Percentiles rank a stretch among this genome's conserved stretches.
These are phyloP conservation scores for Pythium sukuiense DNA, from an alignment of 352 stramenopile species.

Conservation along the genomic window DNA sequence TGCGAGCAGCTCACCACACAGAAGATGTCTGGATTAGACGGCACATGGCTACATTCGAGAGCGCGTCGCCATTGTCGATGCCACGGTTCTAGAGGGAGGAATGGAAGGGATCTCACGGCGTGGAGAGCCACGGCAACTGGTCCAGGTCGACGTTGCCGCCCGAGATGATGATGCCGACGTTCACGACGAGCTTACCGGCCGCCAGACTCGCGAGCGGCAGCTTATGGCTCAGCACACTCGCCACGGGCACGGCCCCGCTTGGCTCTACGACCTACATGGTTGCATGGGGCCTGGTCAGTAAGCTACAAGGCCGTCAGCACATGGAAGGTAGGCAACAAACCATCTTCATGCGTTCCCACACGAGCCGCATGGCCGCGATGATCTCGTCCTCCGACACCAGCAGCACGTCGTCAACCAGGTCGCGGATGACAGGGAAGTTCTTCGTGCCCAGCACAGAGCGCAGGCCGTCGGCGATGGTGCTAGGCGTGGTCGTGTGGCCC, in stretches of 20 bases:
- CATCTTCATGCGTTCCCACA: conserved; percentile 92
- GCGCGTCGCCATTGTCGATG: background rate
- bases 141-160: conserved; percentile 71
- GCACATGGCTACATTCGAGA: background rate
- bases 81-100: background rate
- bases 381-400: conserved; percentile 88
- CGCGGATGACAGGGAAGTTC: conserved; percentile 87
- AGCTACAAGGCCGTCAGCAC: background rate
- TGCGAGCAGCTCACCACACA: background rate
- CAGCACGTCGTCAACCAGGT: conserved; percentile 87
- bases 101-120: background rate
- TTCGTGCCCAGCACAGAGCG: conserved; percentile 74
- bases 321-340: conserved; percentile 17
- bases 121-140: conserved; percentile 45
- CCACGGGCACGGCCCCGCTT: conserved; percentile 54
- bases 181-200: conserved; percentile 26
- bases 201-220: conserved; percentile 24
- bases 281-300: background rate
- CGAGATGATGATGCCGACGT: conserved; percentile 64
- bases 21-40: background rate
- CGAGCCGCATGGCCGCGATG: conserved; percentile 72
- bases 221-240: conserved; percentile 48
- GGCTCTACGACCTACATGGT: conserved; percentile 59
- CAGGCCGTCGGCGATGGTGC: conserved; percentile 74
- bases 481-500: conserved; percentile 44